Conservation (phyloP, 139 green algal species). For the Volvox africanus region DNA sequence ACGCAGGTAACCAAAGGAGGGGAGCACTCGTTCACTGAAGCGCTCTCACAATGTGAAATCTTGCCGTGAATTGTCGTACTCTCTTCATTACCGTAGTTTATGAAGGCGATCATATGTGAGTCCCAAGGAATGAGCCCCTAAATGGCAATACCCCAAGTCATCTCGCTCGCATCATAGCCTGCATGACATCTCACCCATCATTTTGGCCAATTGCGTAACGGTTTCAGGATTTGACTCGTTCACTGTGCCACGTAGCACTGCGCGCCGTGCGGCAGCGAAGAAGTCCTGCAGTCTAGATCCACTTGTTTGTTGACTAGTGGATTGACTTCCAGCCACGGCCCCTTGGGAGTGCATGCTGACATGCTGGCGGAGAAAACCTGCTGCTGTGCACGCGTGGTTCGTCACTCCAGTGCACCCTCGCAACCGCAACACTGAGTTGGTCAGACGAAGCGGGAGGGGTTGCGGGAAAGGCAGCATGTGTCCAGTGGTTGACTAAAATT, state of each 20-base stretch:
- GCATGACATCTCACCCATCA: constrained; percentile 13
- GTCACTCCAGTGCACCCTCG: constrained; percentile 4
- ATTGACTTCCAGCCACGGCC: neutral
- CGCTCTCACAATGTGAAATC: too few species aligned
- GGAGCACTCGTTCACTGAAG: too few species aligned
- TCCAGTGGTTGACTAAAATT: neutral
- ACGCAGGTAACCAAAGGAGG: too few species aligned
- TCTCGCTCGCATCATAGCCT: too few species aligned
- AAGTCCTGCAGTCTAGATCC: constrained; percentile 27
- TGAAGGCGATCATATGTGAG: too few species aligned
- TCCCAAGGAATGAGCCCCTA: too few species aligned
- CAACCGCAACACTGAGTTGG: constrained; percentile 25
- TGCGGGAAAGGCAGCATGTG: constrained; percentile 20
- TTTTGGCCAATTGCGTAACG: neutral
- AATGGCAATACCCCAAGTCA: too few species aligned
- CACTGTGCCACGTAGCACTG: neutral
- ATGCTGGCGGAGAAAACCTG: constrained; percentile 19
- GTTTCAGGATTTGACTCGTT: neutral
- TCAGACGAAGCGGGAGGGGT: constrained; percentile 14
- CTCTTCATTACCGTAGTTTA: too few species aligned
- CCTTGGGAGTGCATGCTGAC: constrained; percentile 22
- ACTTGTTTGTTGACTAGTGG: neutral
- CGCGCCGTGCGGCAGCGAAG: neutral
- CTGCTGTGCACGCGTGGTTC: neutral
- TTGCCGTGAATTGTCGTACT: too few species aligned